Percentiles rank a stretch among this genome's conserved stretches.
Conservation (phyloP, 2,329 filamentous ascomycete genomes). For the Knufia fluminis region DNA sequence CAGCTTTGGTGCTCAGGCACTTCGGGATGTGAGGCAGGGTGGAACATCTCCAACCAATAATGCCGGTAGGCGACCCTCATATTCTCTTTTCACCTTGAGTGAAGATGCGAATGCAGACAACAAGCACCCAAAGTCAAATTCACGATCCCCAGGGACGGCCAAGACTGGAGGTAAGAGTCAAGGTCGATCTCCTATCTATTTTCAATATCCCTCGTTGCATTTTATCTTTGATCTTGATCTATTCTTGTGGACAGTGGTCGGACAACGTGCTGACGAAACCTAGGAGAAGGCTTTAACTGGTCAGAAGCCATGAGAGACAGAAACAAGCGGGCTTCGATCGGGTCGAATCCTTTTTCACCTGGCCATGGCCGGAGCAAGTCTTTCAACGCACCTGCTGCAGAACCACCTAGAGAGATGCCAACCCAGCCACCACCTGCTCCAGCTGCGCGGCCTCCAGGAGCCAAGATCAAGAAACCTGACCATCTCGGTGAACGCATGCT, state of each 20-base stretch:
- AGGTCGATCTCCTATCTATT: conserved; percentile 42
- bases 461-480: conserved; percentile 62
- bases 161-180: conserved; percentile 42
- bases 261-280: conserved; percentile 26
- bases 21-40: conserved; percentile 58
- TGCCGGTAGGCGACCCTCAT: conserved; percentile 49
- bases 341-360: conserved; percentile 26
- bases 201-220: neutral
- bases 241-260: conserved; percentile 56
- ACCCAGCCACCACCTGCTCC: conserved; percentile 23
- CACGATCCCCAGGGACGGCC: conserved; percentile 20
- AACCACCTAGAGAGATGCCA: conserved; percentile 40
- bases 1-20: conserved; percentile 78
- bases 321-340: conserved; percentile 63
- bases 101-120: conserved; percentile 20
- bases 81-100: conserved; percentile 31
- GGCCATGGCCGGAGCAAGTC: conserved; percentile 19
- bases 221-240: conserved; percentile 31
- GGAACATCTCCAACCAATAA: conserved; percentile 57
- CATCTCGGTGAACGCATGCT: conserved; percentile 94
- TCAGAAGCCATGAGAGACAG: conserved; percentile 88
- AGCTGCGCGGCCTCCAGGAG: conserved; percentile 6
- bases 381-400: conserved; percentile 36
- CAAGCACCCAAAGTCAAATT: conserved; percentile 16
- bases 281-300: conserved; percentile 95